Conservation (phyloP, 306 rosid genomes). For the Corylus heterophylla region DNA sequence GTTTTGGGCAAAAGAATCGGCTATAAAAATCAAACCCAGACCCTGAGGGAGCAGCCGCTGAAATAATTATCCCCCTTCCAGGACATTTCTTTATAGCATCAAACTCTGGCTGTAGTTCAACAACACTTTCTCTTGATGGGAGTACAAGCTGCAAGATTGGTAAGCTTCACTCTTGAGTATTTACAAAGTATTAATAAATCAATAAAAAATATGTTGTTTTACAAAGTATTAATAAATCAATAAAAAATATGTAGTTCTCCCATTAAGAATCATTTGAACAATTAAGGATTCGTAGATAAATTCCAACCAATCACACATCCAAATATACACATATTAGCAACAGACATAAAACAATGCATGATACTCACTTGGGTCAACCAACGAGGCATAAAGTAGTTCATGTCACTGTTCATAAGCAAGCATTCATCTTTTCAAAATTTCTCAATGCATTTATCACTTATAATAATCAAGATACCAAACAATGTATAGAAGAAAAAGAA, state of each 20-base stretch:
- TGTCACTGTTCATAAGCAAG: background rate
- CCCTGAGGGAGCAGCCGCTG: conserved; percentile 56
- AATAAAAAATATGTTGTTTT: background rate
- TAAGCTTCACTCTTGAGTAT: conserved; percentile 10
- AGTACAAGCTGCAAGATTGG: conserved; percentile 52
- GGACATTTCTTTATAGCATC: conserved; percentile 61
- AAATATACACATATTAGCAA: background rate
- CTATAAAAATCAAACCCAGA: conserved; percentile 72
- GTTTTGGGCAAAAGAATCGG: conserved; percentile 62
- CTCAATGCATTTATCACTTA: background rate
- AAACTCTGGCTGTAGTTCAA: conserved; percentile 51
- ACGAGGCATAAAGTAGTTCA: background rate
- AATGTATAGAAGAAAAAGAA: conserved; percentile 3
- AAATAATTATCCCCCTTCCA: conserved; percentile 56
- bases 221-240: conserved; percentile 10
- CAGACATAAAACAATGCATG: background rate
- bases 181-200: conserved; percentile 11
- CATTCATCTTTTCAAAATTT: background rate
- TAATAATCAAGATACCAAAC: background rate
- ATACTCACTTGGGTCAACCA: background rate
- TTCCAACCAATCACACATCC: background rate
- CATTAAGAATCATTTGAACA: background rate
- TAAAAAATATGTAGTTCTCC: background rate
- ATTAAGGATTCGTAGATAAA: background rate
- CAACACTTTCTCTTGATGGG: conserved; percentile 46